Base-by-base conservation (phyloP, 1,139 yeast species). In the Debaryomycetaceae sp. region DNA sequence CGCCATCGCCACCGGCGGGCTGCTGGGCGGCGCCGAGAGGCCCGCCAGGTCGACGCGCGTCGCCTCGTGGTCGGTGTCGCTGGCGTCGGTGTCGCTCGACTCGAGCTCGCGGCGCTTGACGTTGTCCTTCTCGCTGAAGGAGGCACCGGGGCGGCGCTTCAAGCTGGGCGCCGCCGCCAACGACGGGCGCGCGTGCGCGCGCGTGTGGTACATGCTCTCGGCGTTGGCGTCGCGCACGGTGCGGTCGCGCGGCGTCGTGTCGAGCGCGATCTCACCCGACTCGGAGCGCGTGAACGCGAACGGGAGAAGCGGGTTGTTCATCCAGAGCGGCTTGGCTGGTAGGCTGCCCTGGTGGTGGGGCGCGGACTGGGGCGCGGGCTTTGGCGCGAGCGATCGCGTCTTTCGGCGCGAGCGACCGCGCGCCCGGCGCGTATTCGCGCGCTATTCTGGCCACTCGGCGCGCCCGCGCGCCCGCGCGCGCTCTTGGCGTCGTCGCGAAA, bases 121-220 rank as follows among this genome's bases (percentile, higher is more conserved):
- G 35, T 67, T 64, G 42, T 65, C 71, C 31, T 64, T 64, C 32
- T 67, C 72, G 31, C 65, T 65, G 41, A 67, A 67, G 45, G 70
- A 62, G 21, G 54, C 70, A 0, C 72, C 72, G 66, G 62, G 59
- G 34, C 64, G 61, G 34, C 74, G 51, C 35, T 67, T 67, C 41
- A 67, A 52, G 12, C 57, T 53, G 5, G 72, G 72, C 1, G 53
- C 51, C 18, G 20, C 16, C 19, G 46, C 36, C 15, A 14, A 25
- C 5, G 25, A 6, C 9, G 27, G 27, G 5, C 27, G 9, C 21
- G n/a, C 29, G 35, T 16, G 21, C n/a, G 21, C 44, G 34, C 65
- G 36, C 3, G 68, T 61, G 35, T 62, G 69, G 36, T 61, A 62
- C 39, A 45, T 49, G 41, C 66, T 58, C 6, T 49, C 40, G 5